A percentile compares a stretch with the other conserved stretches of the same genome.
Conservation (phyloP, 805 yeast genomes). For the Wickerhamomyces tratensis region DNA sequence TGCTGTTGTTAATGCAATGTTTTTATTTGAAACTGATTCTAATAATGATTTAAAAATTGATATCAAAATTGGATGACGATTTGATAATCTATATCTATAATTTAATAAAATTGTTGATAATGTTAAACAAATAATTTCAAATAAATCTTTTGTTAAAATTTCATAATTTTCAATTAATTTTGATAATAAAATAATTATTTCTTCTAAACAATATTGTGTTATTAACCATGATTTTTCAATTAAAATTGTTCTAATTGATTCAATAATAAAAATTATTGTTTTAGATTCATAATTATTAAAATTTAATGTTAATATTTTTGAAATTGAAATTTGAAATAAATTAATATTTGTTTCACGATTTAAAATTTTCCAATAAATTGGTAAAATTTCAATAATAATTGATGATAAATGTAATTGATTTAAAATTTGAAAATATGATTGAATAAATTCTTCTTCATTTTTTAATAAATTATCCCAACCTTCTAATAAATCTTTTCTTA, state of each 20-base stretch:
- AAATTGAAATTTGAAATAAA: slow-evolving; percentile 10
- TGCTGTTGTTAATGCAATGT: too few relatives aligned
- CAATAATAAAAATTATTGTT: background rate
- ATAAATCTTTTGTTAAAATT: slow-evolving; percentile 21
- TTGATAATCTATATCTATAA: slow-evolving; percentile 61
- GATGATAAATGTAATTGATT: background rate
- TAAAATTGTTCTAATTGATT: slow-evolving; percentile 30
- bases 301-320: slow-evolving; percentile 3
- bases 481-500: slow-evolving; percentile 5
- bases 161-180: slow-evolving; percentile 6
- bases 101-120: slow-evolving; percentile 52
- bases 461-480: slow-evolving; percentile 15
- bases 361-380: slow-evolving; percentile 4
- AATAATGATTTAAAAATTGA: slow-evolving; percentile 40
- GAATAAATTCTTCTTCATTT: slow-evolving; percentile 1
- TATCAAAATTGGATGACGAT: slow-evolving; percentile 63
- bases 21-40: slow-evolving; percentile 28
- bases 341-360: slow-evolving; percentile 1
- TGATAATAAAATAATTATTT: slow-evolving; percentile 32
- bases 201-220: slow-evolving; percentile 58
- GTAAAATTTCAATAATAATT: slow-evolving; percentile 15
- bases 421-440: slow-evolving; percentile 8
- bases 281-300: background rate
- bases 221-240: slow-evolving; percentile 46
- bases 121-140: slow-evolving; percentile 31